These are phyloP conservation scores for Cryptococcus sp. DNA, from an alignment of 1,284 basidiomycete species.

Conservation along the genomic window DNA sequence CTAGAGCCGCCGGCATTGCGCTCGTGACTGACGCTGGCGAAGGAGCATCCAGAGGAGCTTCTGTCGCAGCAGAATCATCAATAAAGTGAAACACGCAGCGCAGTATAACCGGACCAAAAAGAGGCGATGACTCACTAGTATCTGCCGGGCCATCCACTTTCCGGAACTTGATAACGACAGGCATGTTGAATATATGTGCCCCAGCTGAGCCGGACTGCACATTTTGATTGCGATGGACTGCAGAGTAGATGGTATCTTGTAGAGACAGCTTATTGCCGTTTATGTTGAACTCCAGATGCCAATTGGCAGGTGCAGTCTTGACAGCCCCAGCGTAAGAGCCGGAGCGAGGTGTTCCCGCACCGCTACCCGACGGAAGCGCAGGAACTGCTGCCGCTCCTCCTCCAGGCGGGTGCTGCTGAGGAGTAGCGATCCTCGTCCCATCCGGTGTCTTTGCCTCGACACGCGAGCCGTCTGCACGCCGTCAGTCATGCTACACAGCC, in stretches of 20 bases:
- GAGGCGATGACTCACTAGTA: constrained; percentile 12
- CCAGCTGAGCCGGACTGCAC: constrained; percentile 3
- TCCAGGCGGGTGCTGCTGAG: constrained; percentile 54
- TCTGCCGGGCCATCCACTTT: constrained; percentile 83
- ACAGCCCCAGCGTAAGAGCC: constrained; percentile 90
- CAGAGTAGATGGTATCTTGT: constrained; percentile 92
- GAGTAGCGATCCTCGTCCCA: constrained; percentile 89
- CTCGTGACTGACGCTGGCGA: constrained; percentile 43
- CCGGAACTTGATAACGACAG: constrained; percentile 74
- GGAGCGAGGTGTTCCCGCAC: constrained; percentile 52
- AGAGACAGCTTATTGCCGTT: constrained; percentile 78
- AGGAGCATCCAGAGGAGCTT: constrained; percentile 34
- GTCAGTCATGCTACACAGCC: constrained; percentile 1
- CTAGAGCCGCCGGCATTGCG: constrained; percentile 67
- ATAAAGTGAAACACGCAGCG: not conserved
- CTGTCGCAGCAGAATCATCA: constrained; percentile 1
- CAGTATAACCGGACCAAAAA: no score
- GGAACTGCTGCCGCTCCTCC: constrained; percentile 10
- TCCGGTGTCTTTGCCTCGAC: constrained; percentile 95
- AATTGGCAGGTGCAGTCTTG: constrained; percentile 87
- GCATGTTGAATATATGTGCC: constrained; percentile 12
- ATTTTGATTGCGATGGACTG: constrained; percentile 65
- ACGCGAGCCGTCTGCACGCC: constrained; percentile 71
- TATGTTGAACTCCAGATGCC: constrained; percentile 95
- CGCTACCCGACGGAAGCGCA: constrained; percentile 29